Evolutionary conservation across 202 grass and related monocot species (phyloP).

Genomic region (Carex arenaria): DNA sequence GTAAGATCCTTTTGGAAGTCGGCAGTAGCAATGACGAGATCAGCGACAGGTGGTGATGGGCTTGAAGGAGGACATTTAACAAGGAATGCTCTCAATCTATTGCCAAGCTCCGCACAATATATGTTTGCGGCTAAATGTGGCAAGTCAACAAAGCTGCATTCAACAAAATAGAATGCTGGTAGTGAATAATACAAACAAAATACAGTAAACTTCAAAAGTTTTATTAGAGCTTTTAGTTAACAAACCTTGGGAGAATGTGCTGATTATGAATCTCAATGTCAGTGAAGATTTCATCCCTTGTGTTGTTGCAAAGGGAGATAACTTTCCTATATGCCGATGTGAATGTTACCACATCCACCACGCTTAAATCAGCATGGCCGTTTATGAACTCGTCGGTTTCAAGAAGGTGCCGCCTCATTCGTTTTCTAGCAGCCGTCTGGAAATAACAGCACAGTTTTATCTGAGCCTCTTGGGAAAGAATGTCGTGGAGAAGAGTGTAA

Average conservation of each 20-base stretch:
- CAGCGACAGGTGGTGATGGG: conserved; percentile 72
- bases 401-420: conserved; percentile 73
- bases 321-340: conserved; percentile 85
- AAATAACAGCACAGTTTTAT: conserved; percentile 93
- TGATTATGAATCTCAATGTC: conserved; percentile 99
- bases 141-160: conserved; percentile 79
- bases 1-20: conserved; percentile 94
- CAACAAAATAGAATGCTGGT: conserved; percentile 10
- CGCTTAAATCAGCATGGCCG: conserved; percentile 52
- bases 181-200: not conserved
- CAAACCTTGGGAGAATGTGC: conserved; percentile 83
- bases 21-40: conserved; percentile 86
- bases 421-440: conserved; percentile 91
- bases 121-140: conserved; percentile 81
- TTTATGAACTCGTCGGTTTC: conserved; percentile 89
- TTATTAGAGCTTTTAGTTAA: not conserved
- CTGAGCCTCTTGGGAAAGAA: conserved; percentile 91
- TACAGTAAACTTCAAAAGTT: not conserved
- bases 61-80: conserved; percentile 83
- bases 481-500: conserved; percentile 92
- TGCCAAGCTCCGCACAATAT: conserved; percentile 77
- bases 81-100: conserved; percentile 77
- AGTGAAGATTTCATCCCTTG: conserved; percentile 86
- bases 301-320: conserved; percentile 85
- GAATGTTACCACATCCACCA: conserved; percentile 64